phyloP scores from a whole-genome alignment of 192 early-diverging fungal genomes.

The Backusella luteola region DNA sequence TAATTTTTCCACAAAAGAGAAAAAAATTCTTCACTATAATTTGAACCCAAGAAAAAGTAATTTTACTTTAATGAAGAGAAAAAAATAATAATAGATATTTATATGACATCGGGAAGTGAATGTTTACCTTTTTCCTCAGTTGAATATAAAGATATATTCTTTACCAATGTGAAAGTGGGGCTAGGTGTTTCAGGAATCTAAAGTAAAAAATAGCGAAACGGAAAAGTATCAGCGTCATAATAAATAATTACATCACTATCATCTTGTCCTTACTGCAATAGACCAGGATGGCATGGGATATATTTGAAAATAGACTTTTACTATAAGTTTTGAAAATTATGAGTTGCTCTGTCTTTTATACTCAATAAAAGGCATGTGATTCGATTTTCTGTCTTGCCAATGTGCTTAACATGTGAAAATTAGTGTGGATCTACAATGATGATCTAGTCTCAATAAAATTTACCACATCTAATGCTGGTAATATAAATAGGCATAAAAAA shows the following conservation, averaged over 20 bases:
- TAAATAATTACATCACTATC: neutral
- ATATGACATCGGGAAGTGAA: neutral
- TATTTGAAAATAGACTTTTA: neutral
- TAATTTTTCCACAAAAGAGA: slow-evolving; percentile 63
- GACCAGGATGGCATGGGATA: slow-evolving; percentile 1
- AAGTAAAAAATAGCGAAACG: neutral
- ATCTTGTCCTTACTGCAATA: neutral
- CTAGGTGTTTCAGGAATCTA: slow-evolving; percentile 50
- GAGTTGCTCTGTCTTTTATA: neutral
- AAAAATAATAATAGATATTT: neutral
- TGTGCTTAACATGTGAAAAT: neutral
- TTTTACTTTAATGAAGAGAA: neutral
- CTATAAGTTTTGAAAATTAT: neutral
- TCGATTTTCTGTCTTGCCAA: neutral
- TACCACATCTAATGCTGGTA: no score
- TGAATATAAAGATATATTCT: slow-evolving; percentile 49
- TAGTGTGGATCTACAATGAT: neutral
- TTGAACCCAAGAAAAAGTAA: slow-evolving; percentile 1
- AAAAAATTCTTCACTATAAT: slow-evolving; percentile 61
- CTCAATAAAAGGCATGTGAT: neutral
- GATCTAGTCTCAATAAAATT: no score
- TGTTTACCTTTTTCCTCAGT: slow-evolving; percentile 54
- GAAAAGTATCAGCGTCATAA: neutral
- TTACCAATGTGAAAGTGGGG: slow-evolving; percentile 51
- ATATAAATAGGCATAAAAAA: no score